phyloP scores from a whole-genome alignment of 2,329 filamentous ascomycete genomes.

The Claviceps sp. region DNA sequence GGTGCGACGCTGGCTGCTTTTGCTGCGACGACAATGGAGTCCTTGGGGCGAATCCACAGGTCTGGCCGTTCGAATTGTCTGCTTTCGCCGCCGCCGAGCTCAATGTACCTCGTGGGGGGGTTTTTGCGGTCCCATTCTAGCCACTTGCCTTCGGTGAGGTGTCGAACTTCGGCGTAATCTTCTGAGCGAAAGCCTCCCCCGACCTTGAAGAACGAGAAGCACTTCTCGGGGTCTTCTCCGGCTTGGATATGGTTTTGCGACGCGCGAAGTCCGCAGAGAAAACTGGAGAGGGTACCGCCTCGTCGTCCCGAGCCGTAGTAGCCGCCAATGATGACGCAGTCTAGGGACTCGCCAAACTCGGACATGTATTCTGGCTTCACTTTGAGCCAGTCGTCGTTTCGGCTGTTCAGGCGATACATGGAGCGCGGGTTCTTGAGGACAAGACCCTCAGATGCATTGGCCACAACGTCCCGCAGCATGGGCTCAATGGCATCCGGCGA shows the following conservation, averaged over 20 bases:
- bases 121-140: slow-evolving; percentile 64
- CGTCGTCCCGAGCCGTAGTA: slow-evolving; percentile 83
- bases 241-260: slow-evolving; percentile 52
- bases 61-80: slow-evolving; percentile 68
- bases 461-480: slow-evolving; percentile 67
- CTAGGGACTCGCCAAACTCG: slow-evolving; percentile 85
- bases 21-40: slow-evolving; percentile 76
- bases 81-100: slow-evolving; percentile 63
- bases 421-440: slow-evolving; percentile 90
- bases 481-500: slow-evolving; percentile 64
- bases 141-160: slow-evolving; percentile 88
- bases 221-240: slow-evolving; percentile 55
- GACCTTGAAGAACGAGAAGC: slow-evolving; percentile 92
- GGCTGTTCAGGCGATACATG: slow-evolving; percentile 72
- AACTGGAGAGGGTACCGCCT: slow-evolving; percentile 72
- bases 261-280: slow-evolving; percentile 74
- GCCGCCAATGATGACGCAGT: slow-evolving; percentile 79
- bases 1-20: slow-evolving; percentile 70
- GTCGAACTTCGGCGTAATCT: slow-evolving; percentile 73
- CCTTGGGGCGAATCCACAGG: slow-evolving; percentile 80
- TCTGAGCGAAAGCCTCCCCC: slow-evolving; percentile 81
- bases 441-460: slow-evolving; percentile 75
- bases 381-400: slow-evolving; percentile 95
- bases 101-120: slow-evolving; percentile 66
- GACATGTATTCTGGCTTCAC: slow-evolving; percentile 98